Conservation (phyloP, 2,329 filamentous ascomycete genomes). For the Didymella arachidicola region DNA sequence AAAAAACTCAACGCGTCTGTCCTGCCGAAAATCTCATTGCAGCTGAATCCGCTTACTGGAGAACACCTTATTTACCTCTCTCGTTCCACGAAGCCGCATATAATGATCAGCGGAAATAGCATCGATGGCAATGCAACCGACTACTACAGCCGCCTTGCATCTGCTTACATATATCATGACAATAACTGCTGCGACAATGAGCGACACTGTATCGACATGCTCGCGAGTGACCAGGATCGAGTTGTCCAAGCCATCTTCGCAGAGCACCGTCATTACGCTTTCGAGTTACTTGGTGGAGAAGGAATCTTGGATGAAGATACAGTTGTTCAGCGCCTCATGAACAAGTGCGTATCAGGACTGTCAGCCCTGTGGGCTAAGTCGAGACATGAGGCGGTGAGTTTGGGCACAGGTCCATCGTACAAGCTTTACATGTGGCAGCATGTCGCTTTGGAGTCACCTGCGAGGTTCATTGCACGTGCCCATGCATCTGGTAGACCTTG, state of each 20-base stretch:
- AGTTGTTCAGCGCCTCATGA: neutral
- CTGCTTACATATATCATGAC: neutral
- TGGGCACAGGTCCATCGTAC: neutral
- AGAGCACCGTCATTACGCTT: constrained; percentile 22
- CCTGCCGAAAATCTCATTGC: neutral
- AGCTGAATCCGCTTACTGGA: neutral
- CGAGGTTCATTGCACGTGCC: constrained; percentile 11
- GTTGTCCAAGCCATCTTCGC: constrained; percentile 18
- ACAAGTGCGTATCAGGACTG: neutral
- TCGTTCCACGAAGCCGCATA: neutral
- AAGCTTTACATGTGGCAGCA: constrained; percentile 12
- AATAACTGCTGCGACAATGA: constrained; percentile 1
- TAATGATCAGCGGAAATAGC: neutral
- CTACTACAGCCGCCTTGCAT: neutral
- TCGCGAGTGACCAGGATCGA: constrained; percentile 15
- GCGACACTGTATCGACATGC: constrained; percentile 11
- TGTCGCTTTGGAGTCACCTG: constrained; percentile 1
- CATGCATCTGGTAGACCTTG: neutral
- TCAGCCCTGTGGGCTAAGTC: neutral
- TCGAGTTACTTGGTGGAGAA: constrained; percentile 1
- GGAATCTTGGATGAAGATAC: neutral
- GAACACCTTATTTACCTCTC: neutral
- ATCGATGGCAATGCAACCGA: neutral
- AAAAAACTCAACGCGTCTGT: neutral
- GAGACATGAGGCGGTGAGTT: neutral